phyloP scores from a whole-genome alignment of 495 filamentous ascomycete genomes.

The Aspergillus bertholletiae region DNA sequence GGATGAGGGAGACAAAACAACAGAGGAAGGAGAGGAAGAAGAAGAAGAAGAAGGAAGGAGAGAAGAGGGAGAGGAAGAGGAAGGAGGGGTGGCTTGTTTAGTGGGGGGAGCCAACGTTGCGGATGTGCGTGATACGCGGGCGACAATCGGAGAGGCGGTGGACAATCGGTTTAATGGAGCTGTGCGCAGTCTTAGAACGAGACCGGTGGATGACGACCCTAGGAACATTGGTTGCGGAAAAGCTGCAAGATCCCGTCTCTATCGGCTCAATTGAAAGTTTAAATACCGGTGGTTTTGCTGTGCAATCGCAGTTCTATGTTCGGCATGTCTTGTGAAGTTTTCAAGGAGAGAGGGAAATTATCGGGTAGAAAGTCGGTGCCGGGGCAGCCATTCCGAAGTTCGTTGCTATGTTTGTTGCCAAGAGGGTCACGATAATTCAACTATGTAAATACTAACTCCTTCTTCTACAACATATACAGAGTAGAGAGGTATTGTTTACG shows the following conservation, averaged over 20 bases:
- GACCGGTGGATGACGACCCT: constrained; percentile 2
- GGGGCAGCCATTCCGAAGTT: constrained; percentile 8
- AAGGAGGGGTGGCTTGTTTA: constrained; percentile 36
- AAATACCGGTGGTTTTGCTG: background rate
- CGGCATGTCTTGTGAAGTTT: background rate
- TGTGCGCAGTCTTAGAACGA: constrained; percentile 2
- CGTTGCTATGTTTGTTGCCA: background rate
- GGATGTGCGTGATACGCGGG: constrained; percentile 33
- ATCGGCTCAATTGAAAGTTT: background rate
- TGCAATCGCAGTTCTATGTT: background rate
- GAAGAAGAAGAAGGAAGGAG: constrained; percentile 18
- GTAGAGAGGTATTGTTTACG: no score
- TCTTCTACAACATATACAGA: background rate
- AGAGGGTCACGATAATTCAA: background rate
- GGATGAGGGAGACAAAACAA: no score
- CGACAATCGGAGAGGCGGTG: constrained; percentile 35
- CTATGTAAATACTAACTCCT: background rate
- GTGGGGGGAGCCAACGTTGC: constrained; percentile 43
- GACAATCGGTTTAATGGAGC: constrained; percentile 40
- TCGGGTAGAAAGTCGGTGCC: constrained; percentile 2
- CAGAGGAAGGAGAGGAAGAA: constrained; percentile 4
- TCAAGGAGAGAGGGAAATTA: constrained; percentile 1
- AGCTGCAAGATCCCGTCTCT: background rate
- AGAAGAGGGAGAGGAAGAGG: constrained; percentile 33
- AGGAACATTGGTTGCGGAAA: constrained; percentile 7